A percentile compares a stretch with the other conserved stretches of the same genome.
These are phyloP conservation scores for Alternaria viburni DNA, from an alignment of 2,329 filamentous ascomycete genomes.

Conservation along the genomic window DNA sequence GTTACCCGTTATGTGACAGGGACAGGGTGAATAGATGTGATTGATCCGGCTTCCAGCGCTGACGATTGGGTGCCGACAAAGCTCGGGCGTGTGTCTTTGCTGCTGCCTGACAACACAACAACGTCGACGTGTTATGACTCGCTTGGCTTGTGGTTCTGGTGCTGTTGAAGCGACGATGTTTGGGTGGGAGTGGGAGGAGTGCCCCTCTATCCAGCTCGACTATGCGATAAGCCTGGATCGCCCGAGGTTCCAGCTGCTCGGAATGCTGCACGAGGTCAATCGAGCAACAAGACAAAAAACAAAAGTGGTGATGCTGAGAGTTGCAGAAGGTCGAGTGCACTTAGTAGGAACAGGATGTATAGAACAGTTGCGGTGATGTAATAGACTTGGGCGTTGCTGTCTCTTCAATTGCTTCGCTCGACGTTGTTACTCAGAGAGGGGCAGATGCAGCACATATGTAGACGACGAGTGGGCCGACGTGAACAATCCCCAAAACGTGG, in stretches of 20 bases:
- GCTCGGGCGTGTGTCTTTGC: slow-evolving; percentile 30
- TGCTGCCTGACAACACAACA: slow-evolving; percentile 41
- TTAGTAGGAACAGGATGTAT: neutral
- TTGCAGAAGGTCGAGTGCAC: neutral
- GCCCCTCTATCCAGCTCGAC: slow-evolving; percentile 27
- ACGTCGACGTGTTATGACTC: slow-evolving; percentile 16
- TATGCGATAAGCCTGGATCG: slow-evolving; percentile 44
- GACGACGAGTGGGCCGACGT: slow-evolving; percentile 33
- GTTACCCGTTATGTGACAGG: slow-evolving; percentile 28
- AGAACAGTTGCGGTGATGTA: slow-evolving; percentile 7
- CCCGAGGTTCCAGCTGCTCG: slow-evolving; percentile 39
- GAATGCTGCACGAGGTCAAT: slow-evolving; percentile 18
- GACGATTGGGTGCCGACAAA: slow-evolving; percentile 39
- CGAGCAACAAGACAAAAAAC: slow-evolving; percentile 7
- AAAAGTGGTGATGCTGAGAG: neutral
- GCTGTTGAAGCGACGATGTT: slow-evolving; percentile 12
- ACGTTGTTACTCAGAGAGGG: slow-evolving; percentile 35
- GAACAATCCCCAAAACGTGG: slow-evolving; percentile 32
- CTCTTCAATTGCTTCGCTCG: slow-evolving; percentile 4
- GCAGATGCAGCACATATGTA: slow-evolving; percentile 45
- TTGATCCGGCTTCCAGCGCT: slow-evolving; percentile 28
- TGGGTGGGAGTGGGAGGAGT: slow-evolving; percentile 14
- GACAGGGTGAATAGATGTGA: slow-evolving; percentile 32
- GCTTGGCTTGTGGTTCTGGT: slow-evolving; percentile 10
- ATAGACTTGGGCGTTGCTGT: slow-evolving; percentile 14